phyloP scores from a whole-genome alignment of 768 basidiomycete genomes.

The Calocybe cyanea region DNA sequence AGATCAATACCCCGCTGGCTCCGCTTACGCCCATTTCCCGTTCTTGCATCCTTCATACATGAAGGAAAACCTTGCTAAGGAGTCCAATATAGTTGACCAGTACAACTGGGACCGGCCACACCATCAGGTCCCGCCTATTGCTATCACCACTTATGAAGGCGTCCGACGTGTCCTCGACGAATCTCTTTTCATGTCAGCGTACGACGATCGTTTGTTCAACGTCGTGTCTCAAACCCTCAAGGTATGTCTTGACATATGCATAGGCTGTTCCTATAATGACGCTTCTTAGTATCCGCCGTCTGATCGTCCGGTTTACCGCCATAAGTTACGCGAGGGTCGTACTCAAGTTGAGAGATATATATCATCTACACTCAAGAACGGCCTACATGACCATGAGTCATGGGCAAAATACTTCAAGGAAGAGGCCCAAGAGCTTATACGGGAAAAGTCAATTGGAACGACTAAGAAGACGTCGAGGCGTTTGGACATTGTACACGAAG shows the following conservation, averaged over 20 bases:
- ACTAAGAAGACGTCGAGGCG: constrained; percentile 24
- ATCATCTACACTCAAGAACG: background rate
- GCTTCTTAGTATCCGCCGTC: background rate
- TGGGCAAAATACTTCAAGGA: constrained; percentile 29
- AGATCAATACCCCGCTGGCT: constrained; percentile 58
- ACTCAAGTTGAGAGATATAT: constrained; percentile 14
- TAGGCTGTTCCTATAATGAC: constrained; percentile 1
- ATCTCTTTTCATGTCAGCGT: constrained; percentile 27
- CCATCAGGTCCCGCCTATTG: constrained; percentile 16
- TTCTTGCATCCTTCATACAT: constrained; percentile 62
- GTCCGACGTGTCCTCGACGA: constrained; percentile 32
- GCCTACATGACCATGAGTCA: background rate
- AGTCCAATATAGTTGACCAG: constrained; percentile 29
- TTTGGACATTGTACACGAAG: constrained; percentile 64
- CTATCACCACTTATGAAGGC: constrained; percentile 27
- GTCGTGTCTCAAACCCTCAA: constrained; percentile 23
- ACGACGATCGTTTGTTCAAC: constrained; percentile 28
- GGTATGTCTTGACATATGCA: constrained; percentile 16
- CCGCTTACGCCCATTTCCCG: constrained; percentile 77
- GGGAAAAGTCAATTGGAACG: constrained; percentile 29
- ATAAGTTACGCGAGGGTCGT: constrained; percentile 5
- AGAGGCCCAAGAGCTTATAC: constrained; percentile 30
- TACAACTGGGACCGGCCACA: constrained; percentile 62
- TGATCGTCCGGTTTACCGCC: background rate
- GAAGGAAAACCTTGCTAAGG: constrained; percentile 33